Base-by-base conservation (phyloP, 2,329 filamentous ascomycete genomes). In the Scleromitrula shiraiana region DNA sequence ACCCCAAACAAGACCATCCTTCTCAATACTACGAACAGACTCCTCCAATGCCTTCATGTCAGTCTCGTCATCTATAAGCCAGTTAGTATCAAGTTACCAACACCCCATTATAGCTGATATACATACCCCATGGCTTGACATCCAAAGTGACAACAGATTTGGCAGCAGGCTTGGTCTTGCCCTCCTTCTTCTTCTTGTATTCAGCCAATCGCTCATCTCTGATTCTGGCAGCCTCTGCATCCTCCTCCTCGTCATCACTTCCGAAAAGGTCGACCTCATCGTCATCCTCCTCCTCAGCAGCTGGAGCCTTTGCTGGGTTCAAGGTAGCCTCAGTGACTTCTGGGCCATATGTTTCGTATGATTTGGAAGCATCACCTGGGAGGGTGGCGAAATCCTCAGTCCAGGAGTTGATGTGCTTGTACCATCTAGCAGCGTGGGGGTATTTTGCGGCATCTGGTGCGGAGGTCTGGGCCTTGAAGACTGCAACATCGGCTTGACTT, bases 71-170 rank as follows among this genome's bases (percentile, higher is more conserved):
- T 95, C 88, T 82, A 53, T 7, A 44, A 26, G 15, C 64, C 55
- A 64, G 59, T 54, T 23, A 46, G 23, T 27, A 42, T 42, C 14
- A 7, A 19, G 7, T 10, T 43, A 12, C 33, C n/a, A 49, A 45
- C 22, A 22, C 22, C 22, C 27, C 32, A 26, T 5, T 12, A 26
- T 15, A 2, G 17, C 29, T 7, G 8, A 10, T 22, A 38, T 32
- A 76, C 86, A 61, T 85, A 95, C 91, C 93, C 91, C 93, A 97
- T 65, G 93, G 93, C 82, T 98, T 98, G 60, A 98, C 86, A 64
- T 97, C 91, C 60, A 98, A 64, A 58, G 89, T 97, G 65, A 97
- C 89, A 55, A 97, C 76, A 52, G 91, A 97, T 82, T 98, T 98
- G 68, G 93, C 93, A 55, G 83, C 83, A 60, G 82, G 77, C 88